Evolutionary conservation across 805 yeast genomes (phyloP).

Genomic region (Barnettozyma wickerhamii): DNA sequence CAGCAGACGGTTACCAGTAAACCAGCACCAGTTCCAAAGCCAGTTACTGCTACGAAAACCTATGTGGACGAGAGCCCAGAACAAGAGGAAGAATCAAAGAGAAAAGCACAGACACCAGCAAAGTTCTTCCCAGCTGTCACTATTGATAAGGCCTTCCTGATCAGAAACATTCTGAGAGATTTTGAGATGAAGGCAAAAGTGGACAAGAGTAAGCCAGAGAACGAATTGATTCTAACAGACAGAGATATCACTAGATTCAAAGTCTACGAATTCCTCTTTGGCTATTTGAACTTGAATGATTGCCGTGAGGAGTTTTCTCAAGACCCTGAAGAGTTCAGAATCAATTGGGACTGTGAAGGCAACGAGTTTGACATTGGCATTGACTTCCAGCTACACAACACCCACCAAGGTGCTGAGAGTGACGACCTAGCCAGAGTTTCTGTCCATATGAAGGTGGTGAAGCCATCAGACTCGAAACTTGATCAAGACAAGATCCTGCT

Average conservation of each 20-base stretch:
- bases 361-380: background rate
- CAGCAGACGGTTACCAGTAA: background rate
- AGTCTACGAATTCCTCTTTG: constrained; percentile 14
- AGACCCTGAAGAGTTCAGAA: background rate
- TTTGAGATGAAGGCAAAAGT: background rate
- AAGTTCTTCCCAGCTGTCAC: constrained; percentile 7
- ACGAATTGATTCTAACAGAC: constrained; percentile 8
- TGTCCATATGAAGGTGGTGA: constrained; percentile 9
- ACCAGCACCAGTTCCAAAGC: background rate
- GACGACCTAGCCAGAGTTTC: too few species aligned
- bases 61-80: background rate
- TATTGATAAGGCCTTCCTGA: constrained; percentile 12
- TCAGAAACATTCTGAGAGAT: constrained; percentile 14
- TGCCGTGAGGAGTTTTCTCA: constrained; percentile 1
- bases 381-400: background rate
- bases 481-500: constrained; percentile 5
- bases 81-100: background rate
- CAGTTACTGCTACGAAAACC: background rate
- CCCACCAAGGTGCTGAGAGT: background rate
- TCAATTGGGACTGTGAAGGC: background rate
- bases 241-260: constrained; percentile 14
- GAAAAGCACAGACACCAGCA: background rate
- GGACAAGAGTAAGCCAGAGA: constrained; percentile 1
- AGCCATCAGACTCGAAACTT: constrained; percentile 15
- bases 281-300: constrained; percentile 15